A percentile compares a stretch with the other conserved stretches of the same genome.
phyloP scores from a whole-genome alignment of 2,329 filamentous ascomycete genomes.

The Pseudocercospora pini-densiflorae region DNA sequence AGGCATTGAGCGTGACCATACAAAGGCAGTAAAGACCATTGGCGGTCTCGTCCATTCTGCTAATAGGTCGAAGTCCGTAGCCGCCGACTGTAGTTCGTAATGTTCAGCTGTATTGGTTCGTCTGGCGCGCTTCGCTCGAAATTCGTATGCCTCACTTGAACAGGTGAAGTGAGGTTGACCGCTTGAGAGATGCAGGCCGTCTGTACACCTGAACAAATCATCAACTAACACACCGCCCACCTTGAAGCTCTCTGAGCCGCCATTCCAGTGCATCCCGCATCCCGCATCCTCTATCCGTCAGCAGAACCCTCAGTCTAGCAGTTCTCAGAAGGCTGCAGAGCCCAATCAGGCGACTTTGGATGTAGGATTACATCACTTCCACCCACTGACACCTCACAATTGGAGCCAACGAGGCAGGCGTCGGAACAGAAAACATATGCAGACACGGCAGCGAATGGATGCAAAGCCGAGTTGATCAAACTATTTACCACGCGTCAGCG shows the following conservation, averaged over 20 bases:
- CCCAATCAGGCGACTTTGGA: neutral
- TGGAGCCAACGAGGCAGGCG: slow-evolving; percentile 7
- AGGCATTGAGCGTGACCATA: neutral
- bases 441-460: slow-evolving; percentile 8
- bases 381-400: neutral
- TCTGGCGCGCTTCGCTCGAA: neutral
- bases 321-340: neutral
- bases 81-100: neutral
- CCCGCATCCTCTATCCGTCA: neutral
- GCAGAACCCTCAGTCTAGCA: neutral
- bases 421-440: slow-evolving; percentile 8
- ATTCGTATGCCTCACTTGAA: neutral
- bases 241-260: neutral
- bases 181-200: neutral
- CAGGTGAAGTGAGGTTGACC: neutral
- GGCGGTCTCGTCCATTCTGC: neutral
- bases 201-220: neutral
- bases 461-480: slow-evolving; percentile 1
- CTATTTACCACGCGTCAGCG: slow-evolving; percentile 5
- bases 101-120: neutral
- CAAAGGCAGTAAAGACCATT: neutral
- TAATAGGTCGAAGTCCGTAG: neutral
- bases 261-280: neutral
- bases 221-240: neutral
- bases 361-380: slow-evolving; percentile 1